Conservation (phyloP, 805 yeast genomes). For the Candida endomychidarum region DNA sequence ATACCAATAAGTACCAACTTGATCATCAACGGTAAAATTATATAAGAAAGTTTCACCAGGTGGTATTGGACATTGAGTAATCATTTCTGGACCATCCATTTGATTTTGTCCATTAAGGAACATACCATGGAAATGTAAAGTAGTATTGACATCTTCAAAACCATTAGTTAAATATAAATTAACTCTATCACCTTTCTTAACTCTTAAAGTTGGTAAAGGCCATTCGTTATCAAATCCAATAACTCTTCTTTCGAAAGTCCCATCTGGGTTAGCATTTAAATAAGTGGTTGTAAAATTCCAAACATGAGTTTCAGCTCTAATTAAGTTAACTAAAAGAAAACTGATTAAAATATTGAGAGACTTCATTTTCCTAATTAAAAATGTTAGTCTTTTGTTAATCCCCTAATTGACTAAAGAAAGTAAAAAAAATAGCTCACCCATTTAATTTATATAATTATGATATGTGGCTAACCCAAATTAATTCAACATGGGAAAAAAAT, state of each 20-base stretch:
- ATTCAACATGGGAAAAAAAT: neutral
- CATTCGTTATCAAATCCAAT: slow-evolving; percentile 69
- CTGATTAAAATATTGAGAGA: slow-evolving; percentile 5
- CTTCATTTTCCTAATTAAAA: slow-evolving; percentile 1
- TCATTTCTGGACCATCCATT: slow-evolving; percentile 90
- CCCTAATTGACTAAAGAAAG: slow-evolving; percentile 8
- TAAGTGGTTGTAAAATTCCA: slow-evolving; percentile 66
- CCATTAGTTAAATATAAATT: slow-evolving; percentile 74
- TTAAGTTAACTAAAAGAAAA: slow-evolving; percentile 11
- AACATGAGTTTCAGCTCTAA: slow-evolving; percentile 48
- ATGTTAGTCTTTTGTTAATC: slow-evolving; percentile 3
- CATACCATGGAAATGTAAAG: slow-evolving; percentile 92
- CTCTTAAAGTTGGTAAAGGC: slow-evolving; percentile 87
- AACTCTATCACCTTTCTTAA: slow-evolving; percentile 77
- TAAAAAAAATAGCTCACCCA: slow-evolving; percentile 5
- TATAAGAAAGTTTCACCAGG: slow-evolving; percentile 73
- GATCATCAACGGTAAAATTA: slow-evolving; percentile 83
- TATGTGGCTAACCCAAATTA: slow-evolving; percentile 3
- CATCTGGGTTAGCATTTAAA: slow-evolving; percentile 72
- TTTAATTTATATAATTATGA: slow-evolving; percentile 1
- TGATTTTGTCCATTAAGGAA: slow-evolving; percentile 72
- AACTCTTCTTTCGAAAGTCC: slow-evolving; percentile 51
- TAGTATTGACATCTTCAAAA: slow-evolving; percentile 62
- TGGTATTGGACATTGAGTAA: slow-evolving; percentile 91
- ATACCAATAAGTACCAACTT: slow-evolving; percentile 94